Conservation (phyloP, 805 yeast genomes). For the Ogataea neopini region DNA sequence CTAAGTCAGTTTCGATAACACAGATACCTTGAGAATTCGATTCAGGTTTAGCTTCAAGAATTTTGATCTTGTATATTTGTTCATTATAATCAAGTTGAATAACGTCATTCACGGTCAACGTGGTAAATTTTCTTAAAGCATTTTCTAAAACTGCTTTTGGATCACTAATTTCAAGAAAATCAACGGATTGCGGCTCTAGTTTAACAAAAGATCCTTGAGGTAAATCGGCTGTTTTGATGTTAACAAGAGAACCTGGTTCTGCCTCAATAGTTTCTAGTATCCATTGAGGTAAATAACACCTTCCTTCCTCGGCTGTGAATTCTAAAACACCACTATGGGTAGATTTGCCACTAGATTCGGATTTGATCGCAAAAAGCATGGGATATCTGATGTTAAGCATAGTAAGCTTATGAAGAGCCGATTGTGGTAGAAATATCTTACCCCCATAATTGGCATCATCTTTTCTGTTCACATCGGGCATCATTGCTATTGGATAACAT, state of each 20-base stretch:
- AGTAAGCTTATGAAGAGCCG: constrained; percentile 84
- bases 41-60: constrained; percentile 85
- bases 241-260: constrained; percentile 78
- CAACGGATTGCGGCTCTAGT: constrained; percentile 93
- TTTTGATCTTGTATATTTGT: constrained; percentile 73
- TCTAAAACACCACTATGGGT: constrained; percentile 96
- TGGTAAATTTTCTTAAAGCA: constrained; percentile 85
- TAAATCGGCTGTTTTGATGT: constrained; percentile 73
- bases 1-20: constrained; percentile 94
- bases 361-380: constrained; percentile 82
- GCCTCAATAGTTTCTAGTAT: constrained; percentile 78
- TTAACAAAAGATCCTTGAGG: constrained; percentile 88
- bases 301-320: constrained; percentile 95
- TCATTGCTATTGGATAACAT: constrained; percentile 88
- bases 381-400: constrained; percentile 94
- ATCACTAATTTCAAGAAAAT: constrained; percentile 88
- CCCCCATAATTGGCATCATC: constrained; percentile 92
- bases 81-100: constrained; percentile 85
- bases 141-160: constrained; percentile 97
- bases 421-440: constrained; percentile 90
- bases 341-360: constrained; percentile 53
- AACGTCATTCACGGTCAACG: constrained; percentile 80
- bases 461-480: constrained; percentile 73
- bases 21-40: constrained; percentile 68
- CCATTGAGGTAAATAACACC: constrained; percentile 95